These are phyloP conservation scores for Xylaria sp. DNA, from an alignment of 2,329 filamentous ascomycete species.

Conservation along the genomic window DNA sequence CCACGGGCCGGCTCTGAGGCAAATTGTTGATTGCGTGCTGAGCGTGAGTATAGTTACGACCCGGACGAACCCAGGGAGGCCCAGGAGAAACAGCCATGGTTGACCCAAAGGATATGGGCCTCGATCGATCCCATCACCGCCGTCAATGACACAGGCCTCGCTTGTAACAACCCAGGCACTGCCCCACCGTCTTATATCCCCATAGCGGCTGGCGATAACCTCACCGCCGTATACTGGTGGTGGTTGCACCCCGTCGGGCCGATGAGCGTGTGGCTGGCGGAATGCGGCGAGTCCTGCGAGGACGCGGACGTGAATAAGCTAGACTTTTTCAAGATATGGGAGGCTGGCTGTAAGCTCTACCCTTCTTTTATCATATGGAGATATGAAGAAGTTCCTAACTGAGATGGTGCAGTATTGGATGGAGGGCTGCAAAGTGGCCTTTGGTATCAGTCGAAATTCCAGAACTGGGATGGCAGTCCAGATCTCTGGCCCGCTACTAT, in stretches of 20 bases:
- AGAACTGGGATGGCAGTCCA: slow-evolving; percentile 52
- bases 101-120: slow-evolving; percentile 53
- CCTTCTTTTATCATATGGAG: not conserved
- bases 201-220: slow-evolving; percentile 50
- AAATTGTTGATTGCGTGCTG: slow-evolving; percentile 4
- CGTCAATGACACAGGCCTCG: slow-evolving; percentile 48
- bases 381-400: slow-evolving; percentile 1
- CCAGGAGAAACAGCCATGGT: slow-evolving; percentile 52
- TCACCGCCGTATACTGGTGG: slow-evolving; percentile 55
- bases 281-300: slow-evolving; percentile 48
- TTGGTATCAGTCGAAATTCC: slow-evolving; percentile 55
- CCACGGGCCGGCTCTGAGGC: not conserved
- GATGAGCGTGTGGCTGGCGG: slow-evolving; percentile 53
- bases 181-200: slow-evolving; percentile 52
- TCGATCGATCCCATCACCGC: slow-evolving; percentile 53
- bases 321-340: slow-evolving; percentile 55
- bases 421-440: slow-evolving; percentile 50
- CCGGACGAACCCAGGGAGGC: slow-evolving; percentile 47
- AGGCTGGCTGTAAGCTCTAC: slow-evolving; percentile 45
- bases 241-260: slow-evolving; percentile 56
- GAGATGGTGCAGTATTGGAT: slow-evolving; percentile 41
- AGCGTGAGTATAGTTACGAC: slow-evolving; percentile 47
- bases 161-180: slow-evolving; percentile 52
- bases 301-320: slow-evolving; percentile 48
- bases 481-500: slow-evolving; percentile 59